phyloP scores from a whole-genome alignment of 768 basidiomycete genomes.

The Coprinopsis cinerea region DNA sequence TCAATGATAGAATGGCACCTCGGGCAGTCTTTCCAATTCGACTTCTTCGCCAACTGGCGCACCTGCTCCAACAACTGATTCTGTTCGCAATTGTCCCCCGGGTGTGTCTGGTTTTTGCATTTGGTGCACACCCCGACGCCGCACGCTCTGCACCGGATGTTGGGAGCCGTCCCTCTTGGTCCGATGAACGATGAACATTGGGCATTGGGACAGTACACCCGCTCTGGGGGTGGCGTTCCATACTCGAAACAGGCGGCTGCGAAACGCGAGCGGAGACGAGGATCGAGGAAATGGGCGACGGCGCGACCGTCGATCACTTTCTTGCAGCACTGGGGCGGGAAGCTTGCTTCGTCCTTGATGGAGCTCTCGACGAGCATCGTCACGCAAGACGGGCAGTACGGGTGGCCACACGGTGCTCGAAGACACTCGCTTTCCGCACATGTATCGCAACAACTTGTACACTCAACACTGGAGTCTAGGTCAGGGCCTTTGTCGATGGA shows the following conservation, averaged over 20 bases:
- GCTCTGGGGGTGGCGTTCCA: slow-evolving; percentile 5
- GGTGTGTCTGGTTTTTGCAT: slow-evolving; percentile 10
- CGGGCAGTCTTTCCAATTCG: slow-evolving; percentile 9
- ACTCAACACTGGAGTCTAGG: slow-evolving; percentile 3
- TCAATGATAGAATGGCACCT: slow-evolving; percentile 11
- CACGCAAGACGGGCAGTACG: slow-evolving; percentile 10
- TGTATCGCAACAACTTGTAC: slow-evolving; percentile 5
- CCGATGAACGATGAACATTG: slow-evolving; percentile 12
- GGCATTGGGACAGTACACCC: slow-evolving; percentile 14
- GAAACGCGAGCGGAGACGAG: background rate
- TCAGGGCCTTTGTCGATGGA: background rate
- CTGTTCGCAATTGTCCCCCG: slow-evolving; percentile 9
- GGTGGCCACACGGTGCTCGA: slow-evolving; percentile 12
- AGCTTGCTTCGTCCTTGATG: slow-evolving; percentile 3
- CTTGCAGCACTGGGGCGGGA: slow-evolving; percentile 10
- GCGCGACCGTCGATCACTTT: slow-evolving; percentile 4
- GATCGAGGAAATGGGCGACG: slow-evolving; percentile 7
- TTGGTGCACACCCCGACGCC: background rate
- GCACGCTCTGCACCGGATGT: slow-evolving; percentile 6
- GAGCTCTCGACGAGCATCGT: slow-evolving; percentile 7
- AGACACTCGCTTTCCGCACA: background rate
- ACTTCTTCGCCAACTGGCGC: slow-evolving; percentile 6
- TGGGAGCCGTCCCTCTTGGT: slow-evolving; percentile 2
- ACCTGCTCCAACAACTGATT: slow-evolving; percentile 3
- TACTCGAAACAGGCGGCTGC: slow-evolving; percentile 9